Evolutionary conservation across 768 basidiomycete species (phyloP), one percentile per base, ranked within the genome.

Genomic region (Trametes maxima): DNA sequence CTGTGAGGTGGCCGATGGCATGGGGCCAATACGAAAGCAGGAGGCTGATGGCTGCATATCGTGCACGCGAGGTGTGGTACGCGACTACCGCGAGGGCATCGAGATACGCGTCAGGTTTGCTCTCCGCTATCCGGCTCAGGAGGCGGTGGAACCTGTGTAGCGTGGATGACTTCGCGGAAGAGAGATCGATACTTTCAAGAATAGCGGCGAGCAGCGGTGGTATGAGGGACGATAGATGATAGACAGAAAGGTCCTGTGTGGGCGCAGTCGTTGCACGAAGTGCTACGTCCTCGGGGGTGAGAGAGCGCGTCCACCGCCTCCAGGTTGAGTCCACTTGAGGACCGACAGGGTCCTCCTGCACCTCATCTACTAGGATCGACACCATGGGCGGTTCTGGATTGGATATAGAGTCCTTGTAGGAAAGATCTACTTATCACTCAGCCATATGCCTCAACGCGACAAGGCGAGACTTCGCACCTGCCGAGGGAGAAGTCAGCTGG

Each of bases 51-150:
- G 89, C 90, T 22, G 76, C 70, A 45, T 79, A 77, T 25, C 89
- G 77, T 22, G 87, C 80, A 54, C 72, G 78, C 7, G 81, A 71
- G 3, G 85, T 79, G 54, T 87, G 84, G 69, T 88, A 87, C 13
- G 90, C 90, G 28, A 86, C 76, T 35, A 92, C 79, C 62, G 90
- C 85, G 11, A 95, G 79, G 1, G 91, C 57, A 72, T 94, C 92
- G 44, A 85, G 76, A 69, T 87, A 87, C 3, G 83, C 78, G 70
- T 94, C 91, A 0, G 81, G 77, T 68, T 92, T 94, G 35, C 78
- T 74, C 24, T 73, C 75, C 16, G 85, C 71, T 25, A 92, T 78
- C 17, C 81, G 70, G 24, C 77, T 73, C 28, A 93, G 68, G 14
- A 93, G 74, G 13, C 79, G 78, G 63, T 80, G 78, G 50, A 89